Conservation (phyloP, 495 filamentous ascomycete genomes). For the Mytilinidion resinicola region DNA sequence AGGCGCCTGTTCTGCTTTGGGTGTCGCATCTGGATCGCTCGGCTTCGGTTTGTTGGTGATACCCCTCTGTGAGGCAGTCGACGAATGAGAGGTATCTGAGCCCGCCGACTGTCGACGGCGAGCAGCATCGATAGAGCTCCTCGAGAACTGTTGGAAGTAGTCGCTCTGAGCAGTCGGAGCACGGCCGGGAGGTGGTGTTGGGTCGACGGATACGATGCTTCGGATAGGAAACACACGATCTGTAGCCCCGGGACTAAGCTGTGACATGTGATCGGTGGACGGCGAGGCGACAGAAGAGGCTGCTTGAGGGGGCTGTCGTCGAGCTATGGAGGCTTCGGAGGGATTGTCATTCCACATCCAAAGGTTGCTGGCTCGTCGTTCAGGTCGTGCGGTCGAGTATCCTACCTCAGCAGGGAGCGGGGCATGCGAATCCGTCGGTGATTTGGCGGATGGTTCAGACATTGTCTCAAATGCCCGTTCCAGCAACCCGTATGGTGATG, state of each 20-base stretch:
- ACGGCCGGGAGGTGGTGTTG: constrained; percentile 39
- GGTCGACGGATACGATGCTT: constrained; percentile 70
- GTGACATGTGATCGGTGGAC: constrained; percentile 6
- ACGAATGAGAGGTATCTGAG: constrained; percentile 12
- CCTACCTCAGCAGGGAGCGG: background rate
- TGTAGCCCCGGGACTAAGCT: constrained; percentile 41
- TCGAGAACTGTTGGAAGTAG: constrained; percentile 30
- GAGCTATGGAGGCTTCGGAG: background rate
- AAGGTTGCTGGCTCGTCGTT: too few species aligned
- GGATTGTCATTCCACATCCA: background rate
- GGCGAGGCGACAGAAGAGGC: constrained; percentile 10
- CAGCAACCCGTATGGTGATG: too few species aligned
- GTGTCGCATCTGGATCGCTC: background rate
- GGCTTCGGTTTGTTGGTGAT: background rate
- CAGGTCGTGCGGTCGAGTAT: background rate
- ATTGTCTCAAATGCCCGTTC: too few species aligned
- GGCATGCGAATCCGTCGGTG: background rate
- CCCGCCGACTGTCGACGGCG: constrained; percentile 19
- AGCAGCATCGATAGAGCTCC: constrained; percentile 9
- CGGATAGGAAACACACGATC: constrained; percentile 82
- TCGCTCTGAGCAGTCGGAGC: constrained; percentile 13
- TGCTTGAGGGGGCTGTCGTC: background rate
- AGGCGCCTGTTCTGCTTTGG: background rate
- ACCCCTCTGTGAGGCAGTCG: constrained; percentile 6
- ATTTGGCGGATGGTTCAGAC: too few species aligned